A percentile compares a stretch with the other conserved stretches of the same genome.
Conservation (phyloP, 768 basidiomycete species). For the Glaciozyma antarctica region DNA sequence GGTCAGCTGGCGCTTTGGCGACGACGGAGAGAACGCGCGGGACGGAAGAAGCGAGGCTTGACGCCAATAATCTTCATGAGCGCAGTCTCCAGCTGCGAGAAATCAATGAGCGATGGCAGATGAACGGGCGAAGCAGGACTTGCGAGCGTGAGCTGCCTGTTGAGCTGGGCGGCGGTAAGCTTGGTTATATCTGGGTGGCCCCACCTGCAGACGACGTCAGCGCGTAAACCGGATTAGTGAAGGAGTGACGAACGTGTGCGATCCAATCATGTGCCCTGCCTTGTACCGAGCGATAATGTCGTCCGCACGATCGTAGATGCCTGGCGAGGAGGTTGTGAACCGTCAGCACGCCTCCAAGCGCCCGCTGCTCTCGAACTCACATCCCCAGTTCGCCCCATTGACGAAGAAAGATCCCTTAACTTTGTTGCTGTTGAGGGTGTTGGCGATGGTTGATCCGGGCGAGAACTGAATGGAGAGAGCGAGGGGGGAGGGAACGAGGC, state of each 20-base stretch:
- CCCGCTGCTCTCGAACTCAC: neutral
- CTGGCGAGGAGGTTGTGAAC: neutral
- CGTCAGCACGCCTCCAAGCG: neutral
- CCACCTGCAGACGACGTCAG: neutral
- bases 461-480: neutral
- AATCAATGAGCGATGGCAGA: neutral
- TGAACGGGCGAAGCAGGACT: neutral
- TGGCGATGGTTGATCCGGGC: neutral
- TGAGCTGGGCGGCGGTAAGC: slow-evolving; percentile 20
- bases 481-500: too few species aligned
- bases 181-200: slow-evolving; percentile 27
- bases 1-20: neutral
- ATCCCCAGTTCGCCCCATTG: slow-evolving; percentile 31
- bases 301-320: slow-evolving; percentile 23
- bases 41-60: slow-evolving; percentile 33
- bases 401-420: slow-evolving; percentile 15
- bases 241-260: neutral
- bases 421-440: neutral
- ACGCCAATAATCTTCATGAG: slow-evolving; percentile 34
- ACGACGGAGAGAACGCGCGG: neutral
- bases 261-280: slow-evolving; percentile 16
- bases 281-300: slow-evolving; percentile 6
- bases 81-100: slow-evolving; percentile 24
- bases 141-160: slow-evolving; percentile 26
- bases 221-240: neutral